These are phyloP conservation scores for Chlorencoelia australis DNA, from an alignment of 2,329 filamentous ascomycete genomes.

Conservation along the genomic window DNA sequence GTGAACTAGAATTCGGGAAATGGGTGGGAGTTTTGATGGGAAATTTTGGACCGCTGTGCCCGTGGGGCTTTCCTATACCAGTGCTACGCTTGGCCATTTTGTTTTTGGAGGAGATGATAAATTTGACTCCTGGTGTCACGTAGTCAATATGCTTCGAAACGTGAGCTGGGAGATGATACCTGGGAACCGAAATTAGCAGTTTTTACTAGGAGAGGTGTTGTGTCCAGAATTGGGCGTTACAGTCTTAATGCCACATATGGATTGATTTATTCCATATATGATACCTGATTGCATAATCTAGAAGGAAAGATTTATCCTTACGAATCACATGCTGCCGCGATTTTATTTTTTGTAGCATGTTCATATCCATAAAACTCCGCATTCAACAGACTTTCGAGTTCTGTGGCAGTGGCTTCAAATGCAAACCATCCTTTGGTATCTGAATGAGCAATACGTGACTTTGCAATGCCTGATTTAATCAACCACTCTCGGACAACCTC, in stretches of 20 bases:
- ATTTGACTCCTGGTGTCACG: slow-evolving; percentile 23
- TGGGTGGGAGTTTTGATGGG: background rate
- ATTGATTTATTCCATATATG: too few species aligned
- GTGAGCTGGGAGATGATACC: slow-evolving; percentile 32
- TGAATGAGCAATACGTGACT: slow-evolving; percentile 26
- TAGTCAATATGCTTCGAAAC: slow-evolving; percentile 31
- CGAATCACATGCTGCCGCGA: slow-evolving; percentile 27
- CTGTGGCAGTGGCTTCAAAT: slow-evolving; percentile 26
- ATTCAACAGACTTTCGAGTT: slow-evolving; percentile 28
- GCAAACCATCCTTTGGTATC: slow-evolving; percentile 28
- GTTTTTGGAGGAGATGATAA: slow-evolving; percentile 33
- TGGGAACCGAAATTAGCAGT: slow-evolving; percentile 1
- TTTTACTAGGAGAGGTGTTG: too few species aligned
- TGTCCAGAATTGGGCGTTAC: too few species aligned
- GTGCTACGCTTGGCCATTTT: slow-evolving; percentile 1
- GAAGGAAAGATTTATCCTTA: slow-evolving; percentile 13
- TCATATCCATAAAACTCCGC: slow-evolving; percentile 29
- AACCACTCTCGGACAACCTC: slow-evolving; percentile 28
- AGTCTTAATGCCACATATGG: too few species aligned
- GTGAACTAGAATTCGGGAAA: slow-evolving; percentile 3
- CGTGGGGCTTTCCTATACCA: background rate
- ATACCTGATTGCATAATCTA: too few species aligned
- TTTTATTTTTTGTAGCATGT: slow-evolving; percentile 20
- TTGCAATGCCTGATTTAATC: slow-evolving; percentile 24
- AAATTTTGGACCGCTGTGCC: background rate